Evolutionary conservation across 2,329 filamentous ascomycete genomes (phyloP).

Genomic region (Penicillium oxalicum): DNA sequence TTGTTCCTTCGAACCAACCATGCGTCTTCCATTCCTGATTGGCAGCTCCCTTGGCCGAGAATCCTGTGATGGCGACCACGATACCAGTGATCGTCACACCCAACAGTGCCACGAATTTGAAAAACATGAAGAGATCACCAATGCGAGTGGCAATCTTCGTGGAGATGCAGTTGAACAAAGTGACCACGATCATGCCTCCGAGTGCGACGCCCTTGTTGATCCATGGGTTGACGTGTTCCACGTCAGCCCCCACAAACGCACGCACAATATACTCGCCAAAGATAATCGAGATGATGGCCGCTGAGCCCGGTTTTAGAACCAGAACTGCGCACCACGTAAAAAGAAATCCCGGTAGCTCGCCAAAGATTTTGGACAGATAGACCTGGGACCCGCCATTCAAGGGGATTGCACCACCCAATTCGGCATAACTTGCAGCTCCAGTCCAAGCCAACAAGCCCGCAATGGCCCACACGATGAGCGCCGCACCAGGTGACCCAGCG

Average conservation of each 20-base stretch:
- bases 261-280: constrained; percentile 97
- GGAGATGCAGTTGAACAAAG: constrained; percentile 81
- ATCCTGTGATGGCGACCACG: constrained; percentile 79
- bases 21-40: constrained; percentile 81
- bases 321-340: constrained; percentile 96
- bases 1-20: constrained; percentile 85
- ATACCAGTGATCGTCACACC: constrained; percentile 83
- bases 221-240: constrained; percentile 74
- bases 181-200: constrained; percentile 67
- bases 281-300: constrained; percentile 93
- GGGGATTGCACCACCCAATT: constrained; percentile 91
- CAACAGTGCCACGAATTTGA: constrained; percentile 87
- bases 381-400: constrained; percentile 91
- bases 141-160: constrained; percentile 80
- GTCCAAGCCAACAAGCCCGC: constrained; percentile 95
- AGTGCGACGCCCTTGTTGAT: constrained; percentile 84
- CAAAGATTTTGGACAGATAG: constrained; percentile 93
- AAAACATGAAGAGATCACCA: constrained; percentile 90
- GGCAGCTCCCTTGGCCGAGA: constrained; percentile 67
- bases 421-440: constrained; percentile 87
- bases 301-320: constrained; percentile 86
- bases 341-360: constrained; percentile 84
- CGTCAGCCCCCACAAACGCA: constrained; percentile 79
- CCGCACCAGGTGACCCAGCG: constrained; percentile 83
- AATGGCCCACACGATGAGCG: constrained; percentile 84